Evolutionary conservation across 2,329 filamentous ascomycete species (phyloP), one percentile per base, ranked within the genome.

Genomic region (Nemania sp.): DNA sequence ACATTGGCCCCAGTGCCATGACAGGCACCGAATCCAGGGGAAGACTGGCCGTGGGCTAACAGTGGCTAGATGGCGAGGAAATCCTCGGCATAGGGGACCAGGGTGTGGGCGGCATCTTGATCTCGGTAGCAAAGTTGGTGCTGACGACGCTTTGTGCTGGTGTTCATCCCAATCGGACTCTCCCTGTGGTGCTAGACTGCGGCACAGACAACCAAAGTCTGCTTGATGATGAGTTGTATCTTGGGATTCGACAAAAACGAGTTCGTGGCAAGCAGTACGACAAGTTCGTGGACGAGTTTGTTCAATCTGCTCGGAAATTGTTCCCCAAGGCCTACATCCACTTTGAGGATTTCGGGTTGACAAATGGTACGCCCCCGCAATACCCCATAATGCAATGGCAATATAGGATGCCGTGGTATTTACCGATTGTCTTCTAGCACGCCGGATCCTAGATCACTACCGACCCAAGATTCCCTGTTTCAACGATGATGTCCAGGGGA

Each of bases 81-180:
- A 96, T 96, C 48, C 81, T 96, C 0, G 92, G 92, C 1, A 96
- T 96, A 60, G 92, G 92, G 1, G 92, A 96, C 70, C 92, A 96
- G 76, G 92, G 92, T 1, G 89, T 91, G 1, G 92, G 92, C 5
- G 91, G 89, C 2, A 89, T 96, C 53, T 80, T 96, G 40, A 96
- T 96, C 60, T 92, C 89, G 2, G 82, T 91, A 1, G 92, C 92
- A 6, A 96, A 97, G 72, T 79, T 96, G 29, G 88, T 89, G 10
- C 81, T 96, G 43, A 92, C 91, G 25, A 96, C 92, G 0, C 78
- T 95, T 0, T 96, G 92, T 72, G 92, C 90, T n/a, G 92, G 92
- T 7, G 85, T 97, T 6, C 90, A 96, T 71, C 91, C 91, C 0
- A 87, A 88, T 42, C 81, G 91, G 21, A 90, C 90, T 4, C 78